Evolutionary conservation across 768 basidiomycete species (phyloP), one percentile per base, ranked within the genome.

Genomic region (Phanerochaete sordida): DNA sequence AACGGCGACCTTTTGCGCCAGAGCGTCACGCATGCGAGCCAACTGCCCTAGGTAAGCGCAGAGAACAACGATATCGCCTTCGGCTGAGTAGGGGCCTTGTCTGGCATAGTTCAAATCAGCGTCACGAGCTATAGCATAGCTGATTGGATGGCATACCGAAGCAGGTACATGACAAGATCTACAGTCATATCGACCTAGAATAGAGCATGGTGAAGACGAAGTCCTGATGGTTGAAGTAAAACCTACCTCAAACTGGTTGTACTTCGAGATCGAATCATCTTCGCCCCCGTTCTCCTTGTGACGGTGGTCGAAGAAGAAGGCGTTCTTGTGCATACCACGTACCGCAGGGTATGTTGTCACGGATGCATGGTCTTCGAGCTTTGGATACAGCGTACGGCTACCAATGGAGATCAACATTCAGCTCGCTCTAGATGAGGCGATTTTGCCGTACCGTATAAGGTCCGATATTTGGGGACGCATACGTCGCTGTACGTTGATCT

Each of bases 381-480:
- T 69, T 0, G 84, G 83, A 69, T 91, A 91, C 0, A 90, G 75
- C 0, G 84, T 85, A 3, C 77, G 77, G 44, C 84, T 86, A n/a
- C n/a, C n/a, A n/a, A n/a, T n/a, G n/a, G n/a, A n/a, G n/a, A n/a
- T n/a, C n/a, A n/a, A n/a, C n/a, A n/a, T n/a, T n/a, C n/a, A n/a
- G n/a, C n/a, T n/a, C n/a, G n/a, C n/a, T n/a, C n/a, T 7, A 11
- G 57, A 47, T 59, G 58, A 51, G 27, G n/a, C 9, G 16, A 37
- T 7, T 19, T 19, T 5, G 44, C 21, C 71, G n/a, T 58, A 82
- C 86, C 85, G 72, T 59, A 86, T 80, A 3, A 90, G 72, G 35
- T 79, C 76, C 0, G 88, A 85, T 47, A 92, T 90, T 3, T 70
- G 64, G 0, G 90, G 90, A 6, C 87, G 76, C 91, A 92, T 92